Base-by-base conservation (phyloP, 768 basidiomycete genomes). In the Pleurotus platypus region DNA sequence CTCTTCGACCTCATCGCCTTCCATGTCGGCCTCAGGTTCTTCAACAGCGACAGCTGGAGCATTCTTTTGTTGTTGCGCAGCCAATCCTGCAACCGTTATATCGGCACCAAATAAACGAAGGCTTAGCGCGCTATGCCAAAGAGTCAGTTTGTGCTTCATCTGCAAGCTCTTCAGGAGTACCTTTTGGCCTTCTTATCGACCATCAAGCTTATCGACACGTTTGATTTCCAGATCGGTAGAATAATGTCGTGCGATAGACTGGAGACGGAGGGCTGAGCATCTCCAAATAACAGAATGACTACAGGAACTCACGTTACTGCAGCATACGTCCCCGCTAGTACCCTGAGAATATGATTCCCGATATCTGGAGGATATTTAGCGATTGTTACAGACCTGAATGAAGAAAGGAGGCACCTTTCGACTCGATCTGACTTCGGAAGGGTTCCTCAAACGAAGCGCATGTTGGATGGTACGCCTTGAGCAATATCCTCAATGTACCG, bases 191-290 rank as follows among this genome's bases (percentile, higher is more conserved):
- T 90, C 71, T 98, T 99, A 72, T 98, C 94, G 55, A 97, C 85
- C 93, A 98, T 94, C 57, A 98, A 77, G 0, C 89, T 85, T 53
- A 96, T 68, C 0, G 94, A 96, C 11, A 86, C 84, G 58, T 87
- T 88, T 2, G 93, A 94, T 72, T 92, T 94, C 97, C 96, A 98
- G 51, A 98, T 80, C 0, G 97, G 96, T n/a, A 98, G 73, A n/a
- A 89, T 70, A 22, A 98, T 77, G 51, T 93, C 87, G 62, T 91
- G 85, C n/a, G 80, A 75, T 37, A 93, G 75, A 4, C 89, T 94
- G 53, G 5, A 56, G 16, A n/a, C 15, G 35, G 47, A 20, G 54
- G 9, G 49, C 49, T 30, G 60, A 54, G 63, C 9, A 49, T 55
- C 1, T 56, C 16, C 3, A 15, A 16, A 58, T 47, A 7, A 40